A percentile compares a stretch with the other conserved stretches of the same genome.
Conservation (phyloP, 2,329 filamentous ascomycete genomes). For the Dothideomycetidae sp. region DNA sequence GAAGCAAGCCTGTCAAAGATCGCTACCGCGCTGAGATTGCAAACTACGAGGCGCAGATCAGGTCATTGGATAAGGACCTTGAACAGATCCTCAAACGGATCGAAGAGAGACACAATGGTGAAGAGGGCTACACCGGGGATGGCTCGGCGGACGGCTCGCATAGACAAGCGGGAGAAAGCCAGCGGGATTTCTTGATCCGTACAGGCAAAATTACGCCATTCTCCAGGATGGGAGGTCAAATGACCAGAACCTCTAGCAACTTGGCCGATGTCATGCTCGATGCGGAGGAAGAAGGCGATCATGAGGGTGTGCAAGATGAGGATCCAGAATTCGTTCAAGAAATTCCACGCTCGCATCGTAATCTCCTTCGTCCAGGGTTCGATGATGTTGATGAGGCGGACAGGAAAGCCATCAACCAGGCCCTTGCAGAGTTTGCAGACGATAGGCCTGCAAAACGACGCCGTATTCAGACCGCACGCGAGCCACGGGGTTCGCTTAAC, state of each 20-base stretch:
- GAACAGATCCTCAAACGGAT: slow-evolving; percentile 71
- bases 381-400: slow-evolving; percentile 21
- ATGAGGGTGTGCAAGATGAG: slow-evolving; percentile 28
- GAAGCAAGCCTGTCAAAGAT: slow-evolving; percentile 40
- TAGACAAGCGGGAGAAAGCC: slow-evolving; percentile 63
- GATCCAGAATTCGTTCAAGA: slow-evolving; percentile 17
- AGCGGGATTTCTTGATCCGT: slow-evolving; percentile 79
- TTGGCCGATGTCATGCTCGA: slow-evolving; percentile 67
- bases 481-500: slow-evolving; percentile 11
- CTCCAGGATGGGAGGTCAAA: slow-evolving; percentile 56
- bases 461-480: slow-evolving; percentile 20
- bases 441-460: slow-evolving; percentile 29
- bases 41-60: slow-evolving; percentile 50
- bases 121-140: slow-evolving; percentile 20
- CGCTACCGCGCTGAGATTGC: slow-evolving; percentile 52
- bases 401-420: slow-evolving; percentile 7
- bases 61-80: slow-evolving; percentile 55
- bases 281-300: slow-evolving; percentile 56
- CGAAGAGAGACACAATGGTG: slow-evolving; percentile 51
- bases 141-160: slow-evolving; percentile 33
- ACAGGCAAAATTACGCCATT: slow-evolving; percentile 98
- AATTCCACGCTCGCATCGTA: slow-evolving; percentile 31
- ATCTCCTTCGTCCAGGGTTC: slow-evolving; percentile 36
- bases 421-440: slow-evolving; percentile 20
- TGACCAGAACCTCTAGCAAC: slow-evolving; percentile 50